These are phyloP conservation scores for Salix purpurea DNA, from an alignment of 345 rosid genomes.

Conservation along the genomic window DNA sequence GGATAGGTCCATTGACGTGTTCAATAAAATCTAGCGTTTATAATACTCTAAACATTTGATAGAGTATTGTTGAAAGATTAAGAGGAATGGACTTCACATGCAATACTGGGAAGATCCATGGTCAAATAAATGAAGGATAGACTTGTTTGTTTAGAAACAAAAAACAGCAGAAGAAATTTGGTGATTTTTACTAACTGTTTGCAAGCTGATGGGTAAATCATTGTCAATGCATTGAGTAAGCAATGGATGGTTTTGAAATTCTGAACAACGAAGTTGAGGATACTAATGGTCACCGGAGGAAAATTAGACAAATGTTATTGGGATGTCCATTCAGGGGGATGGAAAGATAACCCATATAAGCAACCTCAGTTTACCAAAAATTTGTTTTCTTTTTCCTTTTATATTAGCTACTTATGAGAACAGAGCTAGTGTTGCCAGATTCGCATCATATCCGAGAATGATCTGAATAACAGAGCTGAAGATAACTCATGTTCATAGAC, in stretches of 20 bases:
- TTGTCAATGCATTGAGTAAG: background rate
- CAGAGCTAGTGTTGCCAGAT: background rate
- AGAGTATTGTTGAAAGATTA: background rate
- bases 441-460: background rate
- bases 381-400: background rate
- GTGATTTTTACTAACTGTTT: background rate
- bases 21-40: background rate
- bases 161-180: background rate
- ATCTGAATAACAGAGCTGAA: background rate
- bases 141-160: background rate
- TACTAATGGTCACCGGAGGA: background rate
- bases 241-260: background rate
- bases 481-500: background rate
- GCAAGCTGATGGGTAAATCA: background rate
- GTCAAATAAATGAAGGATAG: background rate
- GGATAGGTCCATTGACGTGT: background rate
- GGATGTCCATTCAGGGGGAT: background rate
- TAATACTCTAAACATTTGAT: background rate
- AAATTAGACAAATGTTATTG: background rate
- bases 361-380: background rate
- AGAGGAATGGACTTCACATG: background rate
- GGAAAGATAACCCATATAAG: background rate
- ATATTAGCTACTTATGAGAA: background rate
- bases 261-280: background rate
- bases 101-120: background rate